Evolutionary conservation across 2,329 filamentous ascomycete genomes (phyloP).

Genomic region (Didymellaceae sp.): DNA sequence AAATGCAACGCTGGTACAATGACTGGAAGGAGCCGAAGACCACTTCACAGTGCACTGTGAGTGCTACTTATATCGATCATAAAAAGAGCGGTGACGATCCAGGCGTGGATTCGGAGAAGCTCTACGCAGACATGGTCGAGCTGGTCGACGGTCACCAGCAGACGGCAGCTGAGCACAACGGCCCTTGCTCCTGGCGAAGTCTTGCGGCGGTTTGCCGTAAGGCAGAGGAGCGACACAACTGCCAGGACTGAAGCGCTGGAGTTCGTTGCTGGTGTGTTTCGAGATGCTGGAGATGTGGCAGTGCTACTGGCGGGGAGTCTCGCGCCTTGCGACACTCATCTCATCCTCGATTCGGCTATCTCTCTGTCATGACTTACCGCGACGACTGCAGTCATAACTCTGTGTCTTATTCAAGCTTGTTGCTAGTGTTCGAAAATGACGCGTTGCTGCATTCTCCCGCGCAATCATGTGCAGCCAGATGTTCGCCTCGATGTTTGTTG

Average conservation of each 20-base stretch:
- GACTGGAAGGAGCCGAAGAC: constrained; percentile 18
- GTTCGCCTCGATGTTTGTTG: too few relatives aligned
- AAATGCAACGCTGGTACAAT: constrained; percentile 19
- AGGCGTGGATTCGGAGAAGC: not conserved
- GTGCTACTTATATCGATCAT: not conserved
- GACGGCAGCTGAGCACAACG: constrained; percentile 24
- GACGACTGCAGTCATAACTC: not conserved
- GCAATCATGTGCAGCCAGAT: not conserved
- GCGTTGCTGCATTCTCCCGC: not conserved
- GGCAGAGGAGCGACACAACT: constrained; percentile 10
- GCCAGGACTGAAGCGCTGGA: constrained; percentile 3
- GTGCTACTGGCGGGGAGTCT: constrained; percentile 1
- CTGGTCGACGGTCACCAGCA: constrained; percentile 6
- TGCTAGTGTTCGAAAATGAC: not conserved
- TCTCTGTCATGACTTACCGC: not conserved
- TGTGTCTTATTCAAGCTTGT: not conserved
- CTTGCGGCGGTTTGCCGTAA: constrained; percentile 19
- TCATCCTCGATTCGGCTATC: not conserved
- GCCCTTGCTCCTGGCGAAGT: constrained; percentile 18
- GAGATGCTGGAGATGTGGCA: not conserved
- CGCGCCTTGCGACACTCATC: not conserved
- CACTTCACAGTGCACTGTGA: constrained; percentile 1
- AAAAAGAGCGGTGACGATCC: not conserved
- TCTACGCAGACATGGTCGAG: constrained; percentile 20
- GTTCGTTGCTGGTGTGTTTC: constrained; percentile 2